Percentiles rank a stretch among this genome's conserved stretches.
These are phyloP conservation scores for Saturnispora gosingensis DNA, from an alignment of 805 yeast species.

Conservation along the genomic window DNA sequence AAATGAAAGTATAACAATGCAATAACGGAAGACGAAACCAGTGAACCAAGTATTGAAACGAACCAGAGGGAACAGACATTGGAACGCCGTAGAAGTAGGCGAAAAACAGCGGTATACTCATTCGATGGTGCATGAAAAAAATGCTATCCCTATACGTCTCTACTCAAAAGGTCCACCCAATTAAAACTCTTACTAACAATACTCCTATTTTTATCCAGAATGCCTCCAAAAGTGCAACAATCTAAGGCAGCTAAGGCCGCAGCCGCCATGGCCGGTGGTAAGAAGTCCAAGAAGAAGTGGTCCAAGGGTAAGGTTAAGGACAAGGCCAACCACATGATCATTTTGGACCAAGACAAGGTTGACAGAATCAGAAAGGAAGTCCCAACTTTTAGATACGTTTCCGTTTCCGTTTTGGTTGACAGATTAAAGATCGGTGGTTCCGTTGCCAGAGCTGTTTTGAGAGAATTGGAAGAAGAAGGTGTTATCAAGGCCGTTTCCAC, in stretches of 20 bases:
- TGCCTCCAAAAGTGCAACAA: conserved; percentile 99
- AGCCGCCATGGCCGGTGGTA: conserved; percentile 99
- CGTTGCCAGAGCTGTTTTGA: conserved; percentile 94
- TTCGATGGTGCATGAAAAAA: no score
- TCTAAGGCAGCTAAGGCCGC: conserved; percentile 99
- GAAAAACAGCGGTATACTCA: no score
- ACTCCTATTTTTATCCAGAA: conserved; percentile 31
- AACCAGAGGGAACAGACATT: no score
- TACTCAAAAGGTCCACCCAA: background rate
- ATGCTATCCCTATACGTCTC: background rate
- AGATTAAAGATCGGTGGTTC: conserved; percentile 99
- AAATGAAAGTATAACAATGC: no score
- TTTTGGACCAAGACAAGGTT: conserved; percentile 96
- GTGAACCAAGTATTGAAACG: no score
- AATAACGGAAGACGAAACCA: no score
- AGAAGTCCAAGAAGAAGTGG: conserved; percentile 99
- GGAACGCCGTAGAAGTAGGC: no score
- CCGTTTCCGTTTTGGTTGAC: conserved; percentile 97
- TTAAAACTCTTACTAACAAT: conserved; percentile 13
- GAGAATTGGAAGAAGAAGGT: conserved; percentile 92
- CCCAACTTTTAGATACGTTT: conserved; percentile 96
- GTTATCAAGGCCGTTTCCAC: conserved; percentile 86
- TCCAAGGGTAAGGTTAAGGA: conserved; percentile 99
- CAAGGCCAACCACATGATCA: conserved; percentile 97
- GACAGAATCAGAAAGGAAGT: conserved; percentile 99